A percentile compares a stretch with the other conserved stretches of the same genome.
These are phyloP conservation scores for Kwoniella newhampshirensis DNA, from an alignment of 768 basidiomycete genomes.

Conservation along the genomic window DNA sequence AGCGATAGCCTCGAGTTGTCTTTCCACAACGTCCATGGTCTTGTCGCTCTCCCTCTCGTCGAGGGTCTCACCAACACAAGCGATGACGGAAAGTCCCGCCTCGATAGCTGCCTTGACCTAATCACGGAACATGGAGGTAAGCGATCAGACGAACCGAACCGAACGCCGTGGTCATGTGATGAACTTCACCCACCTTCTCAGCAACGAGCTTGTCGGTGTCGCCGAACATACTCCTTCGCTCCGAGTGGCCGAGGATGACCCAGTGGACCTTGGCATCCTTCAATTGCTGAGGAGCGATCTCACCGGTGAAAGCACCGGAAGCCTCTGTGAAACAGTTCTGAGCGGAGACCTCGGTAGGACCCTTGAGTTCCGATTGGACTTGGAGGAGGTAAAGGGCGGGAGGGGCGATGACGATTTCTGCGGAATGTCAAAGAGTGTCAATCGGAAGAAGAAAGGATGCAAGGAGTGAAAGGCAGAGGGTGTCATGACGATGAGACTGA, in stretches of 20 bases:
- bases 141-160: not conserved
- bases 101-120: constrained; percentile 73
- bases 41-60: constrained; percentile 74
- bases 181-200: constrained; percentile 59
- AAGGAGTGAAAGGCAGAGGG: not conserved
- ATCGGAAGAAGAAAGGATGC: constrained; percentile 5
- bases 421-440: not conserved
- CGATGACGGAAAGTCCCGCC: constrained; percentile 76
- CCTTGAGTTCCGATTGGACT: constrained; percentile 63
- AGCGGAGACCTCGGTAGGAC: constrained; percentile 75
- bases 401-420: constrained; percentile 92
- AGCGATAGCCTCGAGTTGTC: constrained; percentile 67
- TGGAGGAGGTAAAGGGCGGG: constrained; percentile 84
- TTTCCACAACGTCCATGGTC: constrained; percentile 76
- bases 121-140: not conserved
- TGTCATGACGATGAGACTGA: not conserved
- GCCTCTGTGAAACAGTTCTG: constrained; percentile 86
- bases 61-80: constrained; percentile 94
- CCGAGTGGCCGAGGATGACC: constrained; percentile 95
- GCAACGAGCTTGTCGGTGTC: constrained; percentile 82
- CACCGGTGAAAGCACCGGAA: constrained; percentile 91
- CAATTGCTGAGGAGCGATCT: constrained; percentile 87
- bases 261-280: constrained; percentile 81
- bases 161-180: not conserved
- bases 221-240: constrained; percentile 87